Conservation (phyloP, 257 asterid species). For the Rehmannia glutinosa region DNA sequence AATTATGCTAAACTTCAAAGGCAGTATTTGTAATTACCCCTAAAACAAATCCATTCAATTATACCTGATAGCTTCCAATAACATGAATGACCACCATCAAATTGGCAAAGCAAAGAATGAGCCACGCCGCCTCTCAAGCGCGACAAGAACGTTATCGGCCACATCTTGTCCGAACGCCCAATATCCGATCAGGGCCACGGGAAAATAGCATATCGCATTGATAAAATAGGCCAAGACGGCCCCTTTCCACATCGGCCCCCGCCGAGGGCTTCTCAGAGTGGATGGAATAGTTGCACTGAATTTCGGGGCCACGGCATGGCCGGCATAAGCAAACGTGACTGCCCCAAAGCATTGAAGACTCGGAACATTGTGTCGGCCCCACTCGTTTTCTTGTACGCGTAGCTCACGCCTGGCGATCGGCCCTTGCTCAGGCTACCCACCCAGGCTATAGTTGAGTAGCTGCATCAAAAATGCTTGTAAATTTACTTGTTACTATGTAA, state of each 20-base stretch:
- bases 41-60: no score
- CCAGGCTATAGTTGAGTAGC: slow-evolving; percentile 91
- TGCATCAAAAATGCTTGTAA: slow-evolving; percentile 14
- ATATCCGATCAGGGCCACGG: slow-evolving; percentile 75
- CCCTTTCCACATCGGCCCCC: slow-evolving; percentile 88
- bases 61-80: slow-evolving; percentile 89
- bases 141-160: slow-evolving; percentile 64
- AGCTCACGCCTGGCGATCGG: slow-evolving; percentile 58
- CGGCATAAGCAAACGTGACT: slow-evolving; percentile 83
- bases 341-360: slow-evolving; percentile 72
- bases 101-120: slow-evolving; percentile 85
- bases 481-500: not conserved
- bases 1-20: no score
- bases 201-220: slow-evolving; percentile 74
- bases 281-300: slow-evolving; percentile 92
- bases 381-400: slow-evolving; percentile 55
- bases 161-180: slow-evolving; percentile 89
- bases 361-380: slow-evolving; percentile 57
- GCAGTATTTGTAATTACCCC: no score
- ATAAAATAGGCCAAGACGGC: slow-evolving; percentile 74
- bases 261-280: slow-evolving; percentile 81
- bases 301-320: slow-evolving; percentile 87
- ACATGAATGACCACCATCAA: slow-evolving; percentile 87
- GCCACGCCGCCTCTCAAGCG: slow-evolving; percentile 76
- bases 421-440: slow-evolving; percentile 62